A percentile compares a stretch with the other conserved stretches of the same genome.
phyloP scores from a whole-genome alignment of 495 filamentous ascomycete genomes.

The Talaromyces trachyspermus region DNA sequence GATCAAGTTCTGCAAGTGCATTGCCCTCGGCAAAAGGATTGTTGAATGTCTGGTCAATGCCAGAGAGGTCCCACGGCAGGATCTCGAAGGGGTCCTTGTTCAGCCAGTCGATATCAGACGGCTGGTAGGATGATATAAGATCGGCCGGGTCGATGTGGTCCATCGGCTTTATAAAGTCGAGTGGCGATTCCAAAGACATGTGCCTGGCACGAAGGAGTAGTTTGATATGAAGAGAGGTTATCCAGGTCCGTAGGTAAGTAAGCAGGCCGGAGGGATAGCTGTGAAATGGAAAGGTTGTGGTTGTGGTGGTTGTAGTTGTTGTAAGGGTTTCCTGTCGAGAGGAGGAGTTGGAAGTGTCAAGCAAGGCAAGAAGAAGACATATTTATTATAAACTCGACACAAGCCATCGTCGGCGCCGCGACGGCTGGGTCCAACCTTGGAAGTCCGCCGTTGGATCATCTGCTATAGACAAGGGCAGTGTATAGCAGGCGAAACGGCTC shows the following conservation, averaged over 20 bases:
- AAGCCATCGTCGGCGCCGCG: constrained; percentile 1
- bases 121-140: not conserved
- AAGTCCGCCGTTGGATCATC: constrained; percentile 2
- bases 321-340: too few species aligned
- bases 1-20: not conserved
- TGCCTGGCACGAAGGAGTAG: too few species aligned
- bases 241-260: too few species aligned
- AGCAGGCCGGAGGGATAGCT: too few species aligned
- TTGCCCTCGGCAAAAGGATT: not conserved
- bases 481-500: too few species aligned
- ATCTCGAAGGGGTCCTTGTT: constrained; percentile 4
- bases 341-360: too few species aligned
- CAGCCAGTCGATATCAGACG: not conserved
- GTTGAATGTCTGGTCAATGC: constrained; percentile 1
- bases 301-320: too few species aligned
- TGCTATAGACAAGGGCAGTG: too few species aligned
- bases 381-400: too few species aligned
- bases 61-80: not conserved
- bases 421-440: not conserved
- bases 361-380: not conserved
- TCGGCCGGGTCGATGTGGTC: not conserved
- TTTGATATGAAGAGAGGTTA: too few species aligned
- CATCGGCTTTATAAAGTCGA: constrained; percentile 3
- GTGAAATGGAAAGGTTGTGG: too few species aligned
- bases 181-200: constrained; percentile 3